Evolutionary conservation across 2,329 filamentous ascomycete genomes (phyloP), one percentile per base, ranked within the genome.

Genomic region (Alternaria atra): DNA sequence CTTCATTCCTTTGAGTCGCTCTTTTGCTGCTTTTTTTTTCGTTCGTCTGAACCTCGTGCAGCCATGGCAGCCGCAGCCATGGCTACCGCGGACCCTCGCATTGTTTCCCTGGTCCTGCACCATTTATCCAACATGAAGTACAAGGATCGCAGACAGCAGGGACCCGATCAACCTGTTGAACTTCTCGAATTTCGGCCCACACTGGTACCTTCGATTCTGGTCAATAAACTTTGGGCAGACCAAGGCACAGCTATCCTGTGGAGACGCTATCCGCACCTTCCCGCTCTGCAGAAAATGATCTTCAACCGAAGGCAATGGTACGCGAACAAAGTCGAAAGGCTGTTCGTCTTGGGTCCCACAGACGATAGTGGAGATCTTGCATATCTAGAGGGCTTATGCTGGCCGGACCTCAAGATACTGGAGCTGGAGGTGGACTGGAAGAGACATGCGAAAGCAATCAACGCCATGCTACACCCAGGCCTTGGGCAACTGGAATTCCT

Each of bases 151-250:
- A 57, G 70, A 50, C 75, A 78, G 54, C 62, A 57, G 35, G 72
- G 73, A n/a, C 70, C 72, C 10, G 72, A 77, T 42, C 59, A 70
- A 29, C 73, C 74, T 3, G 74, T 76, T 6, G 73, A 76, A 62
- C 70, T 77, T 46, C 66, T 77, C 37, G 74, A 75, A 55, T 73
- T 72, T 55, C 70, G 72, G n/a, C 74, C 73, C n/a, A 75, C 74
- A 2, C 64, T 78, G 30, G 66, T 77, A 10, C 72, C 74, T 3
- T 66, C 67, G 12, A 71, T 75, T 30, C 63, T 74, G 4, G 74
- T 77, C 40, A 77, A 75, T 56, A 68, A 66, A 32, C 55, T 77
- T 10, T 78, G 74, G 74, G 72, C 72, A n/a, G 72, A 75, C 17
- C 69, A 70, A 55, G 74, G 71, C 20, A 74, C 70, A 8, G 72